Evolutionary conservation across 2,329 filamentous ascomycete genomes (phyloP), one percentile per base, ranked within the genome.

Genomic region (Fusarium proliferatum): DNA sequence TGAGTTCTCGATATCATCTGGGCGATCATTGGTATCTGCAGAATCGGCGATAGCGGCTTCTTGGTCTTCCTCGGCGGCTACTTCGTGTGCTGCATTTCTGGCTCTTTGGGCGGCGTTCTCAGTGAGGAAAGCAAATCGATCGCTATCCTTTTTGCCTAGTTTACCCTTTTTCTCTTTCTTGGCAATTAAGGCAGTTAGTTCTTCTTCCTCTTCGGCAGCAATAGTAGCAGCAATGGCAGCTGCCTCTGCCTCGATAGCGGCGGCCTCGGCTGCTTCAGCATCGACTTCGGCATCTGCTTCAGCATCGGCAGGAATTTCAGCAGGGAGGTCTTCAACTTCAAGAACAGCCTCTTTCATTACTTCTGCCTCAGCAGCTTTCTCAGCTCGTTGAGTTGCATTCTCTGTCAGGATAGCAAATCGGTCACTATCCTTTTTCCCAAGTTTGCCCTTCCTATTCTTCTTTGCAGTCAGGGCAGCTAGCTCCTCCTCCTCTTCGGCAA

Each of bases 391-490:
- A 36, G 56, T 51, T 15, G 67, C 71, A 34, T 74, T 77, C 53
- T 74, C 77, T 26, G 72, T 79, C 34, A 72, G 75, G 43, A 65
- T 45, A 56, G 64, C 74, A 53, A 73, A 75, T 52, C 73, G 85
- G 64, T 81, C 80, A 16, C 65, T 76, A 58, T 79, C 78, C 48
- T 76, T 78, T 46, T 69, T 80, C 12, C 56, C 66, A 34, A 79
- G 67, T 66, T 80, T 80, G 63, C 74, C 78, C 61, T 71, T 76
- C 66, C 80, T 81, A 1, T 76, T 79, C 53, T 81, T 83, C 72
- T 83, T 86, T 30, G 81, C 79, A 21, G 78, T 69, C 2, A 83
- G 58, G 21, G 75, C 69, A 38, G 74, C 71, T 16, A 81, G 60
- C 43, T 78, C 79, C 17, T 66, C 74, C 28, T 78, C 77, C 43